Base-by-base conservation (phyloP, 331 rosid species). In the Erythrophleum ivorense region DNA sequence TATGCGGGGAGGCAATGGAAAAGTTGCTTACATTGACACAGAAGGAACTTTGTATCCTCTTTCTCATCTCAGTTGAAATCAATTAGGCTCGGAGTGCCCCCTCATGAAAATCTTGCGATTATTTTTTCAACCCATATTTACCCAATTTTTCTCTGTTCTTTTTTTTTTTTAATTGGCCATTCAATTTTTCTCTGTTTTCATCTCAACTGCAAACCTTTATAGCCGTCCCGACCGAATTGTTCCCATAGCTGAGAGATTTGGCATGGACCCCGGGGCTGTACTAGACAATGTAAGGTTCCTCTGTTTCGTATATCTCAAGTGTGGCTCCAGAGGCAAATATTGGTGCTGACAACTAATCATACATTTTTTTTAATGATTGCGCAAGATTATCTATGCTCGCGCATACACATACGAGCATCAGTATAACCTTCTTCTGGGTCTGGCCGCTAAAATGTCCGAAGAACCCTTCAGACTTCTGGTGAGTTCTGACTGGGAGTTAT, bases 351-450 rank as follows among this genome's bases (percentile, higher is more conserved):
- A 70, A 77, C 86, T 83, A 73, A 86, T 64, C 19, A 50, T 60
- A 12, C 0, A 15, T n/a, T 54, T 38, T 33, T 87, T 50, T 77
- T 77, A 85, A 76, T 71, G 60, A 73, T 71, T 86, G 62, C 70
- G 16, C 80, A 69, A 95, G 99, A 95, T 95, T 83, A 89, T 95
- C 62, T 95, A 95, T 84, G 99, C 99, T 76, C 99, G 98, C 71
- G 99, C 99, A 54, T 95, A 91, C 78, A 95, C 99, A 2, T 95
- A 95, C n/a, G 99, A 95, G 88, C 99, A 95, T 83, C 99, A 95
- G 85, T 87, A 80, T 74, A 93, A 88, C 82, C 98, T 95, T 78
- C 93, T 95, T 59, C 97, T 95, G 40, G 99, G 97, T 63, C 89
- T 95, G 78, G 99, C 99, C 21, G 98, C 99, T 43, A 95, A 95